Conservation (phyloP, 805 yeast genomes). For the Lipomyces chichibuensis region DNA sequence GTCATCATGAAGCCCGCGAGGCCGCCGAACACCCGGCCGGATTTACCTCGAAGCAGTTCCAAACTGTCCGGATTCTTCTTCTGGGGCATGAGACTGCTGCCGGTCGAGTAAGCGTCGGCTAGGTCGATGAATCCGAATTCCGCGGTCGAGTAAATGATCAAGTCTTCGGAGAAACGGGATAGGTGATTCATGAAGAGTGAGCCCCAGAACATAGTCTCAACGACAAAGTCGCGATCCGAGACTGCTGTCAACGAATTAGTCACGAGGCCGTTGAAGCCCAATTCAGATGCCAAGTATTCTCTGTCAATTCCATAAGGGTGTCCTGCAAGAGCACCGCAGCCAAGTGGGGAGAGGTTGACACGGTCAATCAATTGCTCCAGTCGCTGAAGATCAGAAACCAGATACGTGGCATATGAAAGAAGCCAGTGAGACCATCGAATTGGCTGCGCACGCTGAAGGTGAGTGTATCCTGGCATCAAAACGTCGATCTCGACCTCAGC, state of each 20-base stretch:
- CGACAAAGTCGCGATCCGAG: slow-evolving; percentile 95
- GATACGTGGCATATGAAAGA: slow-evolving; percentile 90
- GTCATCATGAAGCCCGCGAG: slow-evolving; percentile 96
- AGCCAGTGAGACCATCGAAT: slow-evolving; percentile 99
- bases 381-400: slow-evolving; percentile 87
- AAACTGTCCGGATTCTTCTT: slow-evolving; percentile 97
- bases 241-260: slow-evolving; percentile 98
- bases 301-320: slow-evolving; percentile 99
- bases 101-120: slow-evolving; percentile 98
- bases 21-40: slow-evolving; percentile 96
- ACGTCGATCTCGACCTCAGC: slow-evolving; percentile 86
- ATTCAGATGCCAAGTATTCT: slow-evolving; percentile 76
- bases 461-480: slow-evolving; percentile 99
- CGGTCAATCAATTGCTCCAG: slow-evolving; percentile 77
- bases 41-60: slow-evolving; percentile 93
- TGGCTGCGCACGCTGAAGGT: slow-evolving; percentile 98
- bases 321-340: slow-evolving; percentile 98
- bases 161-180: slow-evolving; percentile 91
- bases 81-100: slow-evolving; percentile 98
- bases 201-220: slow-evolving; percentile 94
- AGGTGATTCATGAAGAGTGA: slow-evolving; percentile 93
- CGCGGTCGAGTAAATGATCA: slow-evolving; percentile 93
- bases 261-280: slow-evolving; percentile 83
- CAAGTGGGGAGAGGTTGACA: slow-evolving; percentile 87
- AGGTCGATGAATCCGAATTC: slow-evolving; percentile 93